These are phyloP conservation scores for Gossypium longicalyx DNA, from an alignment of 345 rosid species.

Conservation along the genomic window DNA sequence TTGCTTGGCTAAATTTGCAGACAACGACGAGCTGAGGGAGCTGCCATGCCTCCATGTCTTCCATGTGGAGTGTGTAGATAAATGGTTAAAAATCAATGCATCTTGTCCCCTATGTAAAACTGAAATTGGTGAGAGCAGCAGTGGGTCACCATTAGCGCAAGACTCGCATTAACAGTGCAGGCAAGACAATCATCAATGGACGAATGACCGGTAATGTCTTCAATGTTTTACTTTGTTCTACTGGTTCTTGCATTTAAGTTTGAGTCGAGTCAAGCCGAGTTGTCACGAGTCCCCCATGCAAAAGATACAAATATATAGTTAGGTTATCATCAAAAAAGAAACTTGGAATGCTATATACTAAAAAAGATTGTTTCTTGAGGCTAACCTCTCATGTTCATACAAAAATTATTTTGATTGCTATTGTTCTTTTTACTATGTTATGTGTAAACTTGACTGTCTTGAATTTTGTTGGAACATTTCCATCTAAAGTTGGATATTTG, in stretches of 20 bases:
- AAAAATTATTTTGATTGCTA: neutral
- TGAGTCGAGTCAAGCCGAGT: neutral
- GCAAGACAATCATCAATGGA: neutral
- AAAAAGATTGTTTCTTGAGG: neutral
- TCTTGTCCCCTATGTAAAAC: slow-evolving; percentile 72
- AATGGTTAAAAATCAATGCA: slow-evolving; percentile 81
- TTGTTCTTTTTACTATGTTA: neutral
- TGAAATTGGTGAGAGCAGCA: slow-evolving; percentile 50
- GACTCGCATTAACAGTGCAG: slow-evolving; percentile 19
- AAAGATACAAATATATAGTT: too few relatives aligned
- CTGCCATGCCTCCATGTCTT: slow-evolving; percentile 64
- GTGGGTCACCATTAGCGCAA: slow-evolving; percentile 20
- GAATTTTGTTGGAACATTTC: neutral
- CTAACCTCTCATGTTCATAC: neutral
- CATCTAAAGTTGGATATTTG: too few relatives aligned
- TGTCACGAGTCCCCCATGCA: neutral
- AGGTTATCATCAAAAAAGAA: too few relatives aligned
- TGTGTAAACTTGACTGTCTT: neutral
- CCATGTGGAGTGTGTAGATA: slow-evolving; percentile 73
- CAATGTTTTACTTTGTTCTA: neutral
- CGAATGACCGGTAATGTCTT: neutral
- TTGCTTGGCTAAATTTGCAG: slow-evolving; percentile 60
- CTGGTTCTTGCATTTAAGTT: neutral
- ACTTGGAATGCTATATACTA: neutral
- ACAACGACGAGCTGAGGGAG: slow-evolving; percentile 59